Conservation (phyloP, 1,284 basidiomycete genomes). For the Peniophora sp. region DNA sequence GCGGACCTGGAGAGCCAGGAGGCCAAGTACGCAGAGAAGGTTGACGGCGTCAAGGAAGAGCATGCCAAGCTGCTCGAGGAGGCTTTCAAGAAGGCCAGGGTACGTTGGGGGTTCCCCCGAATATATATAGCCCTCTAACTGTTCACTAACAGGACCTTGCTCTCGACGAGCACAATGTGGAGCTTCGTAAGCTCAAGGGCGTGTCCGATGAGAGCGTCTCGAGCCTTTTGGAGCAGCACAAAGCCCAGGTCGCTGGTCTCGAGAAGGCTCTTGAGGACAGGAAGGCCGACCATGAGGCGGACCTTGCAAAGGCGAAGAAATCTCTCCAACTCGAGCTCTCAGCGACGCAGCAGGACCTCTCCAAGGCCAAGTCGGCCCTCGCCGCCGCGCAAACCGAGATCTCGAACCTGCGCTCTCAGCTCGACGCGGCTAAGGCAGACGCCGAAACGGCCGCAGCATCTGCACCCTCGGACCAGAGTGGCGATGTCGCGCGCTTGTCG, state of each 20-base stretch:
- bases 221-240: conserved; percentile 40
- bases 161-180: conserved; percentile 54
- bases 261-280: conserved; percentile 22
- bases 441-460: conserved; percentile 29
- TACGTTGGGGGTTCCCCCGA: conserved; percentile 19
- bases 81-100: conserved; percentile 74
- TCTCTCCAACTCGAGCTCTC: conserved; percentile 52
- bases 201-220: no score
- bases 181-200: conserved; percentile 32
- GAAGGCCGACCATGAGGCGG: conserved; percentile 14
- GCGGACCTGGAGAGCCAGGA: conserved; percentile 64
- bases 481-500: conserved; percentile 46
- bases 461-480: conserved; percentile 38
- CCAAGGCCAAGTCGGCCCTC: conserved; percentile 58
- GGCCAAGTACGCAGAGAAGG: conserved; percentile 54
- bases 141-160: conserved; percentile 48
- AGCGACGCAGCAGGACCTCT: conserved; percentile 74
- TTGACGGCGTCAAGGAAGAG: conserved; percentile 60
- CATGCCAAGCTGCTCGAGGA: conserved; percentile 58
- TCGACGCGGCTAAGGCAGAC: conserved; percentile 46
- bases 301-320: no score
- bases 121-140: no score
- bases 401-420: conserved; percentile 47
- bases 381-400: conserved; percentile 46
- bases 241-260: conserved; percentile 15